These are phyloP conservation scores for Scheffersomyces stambukii DNA, from an alignment of 1,139 yeast species.

Conservation along the genomic window DNA sequence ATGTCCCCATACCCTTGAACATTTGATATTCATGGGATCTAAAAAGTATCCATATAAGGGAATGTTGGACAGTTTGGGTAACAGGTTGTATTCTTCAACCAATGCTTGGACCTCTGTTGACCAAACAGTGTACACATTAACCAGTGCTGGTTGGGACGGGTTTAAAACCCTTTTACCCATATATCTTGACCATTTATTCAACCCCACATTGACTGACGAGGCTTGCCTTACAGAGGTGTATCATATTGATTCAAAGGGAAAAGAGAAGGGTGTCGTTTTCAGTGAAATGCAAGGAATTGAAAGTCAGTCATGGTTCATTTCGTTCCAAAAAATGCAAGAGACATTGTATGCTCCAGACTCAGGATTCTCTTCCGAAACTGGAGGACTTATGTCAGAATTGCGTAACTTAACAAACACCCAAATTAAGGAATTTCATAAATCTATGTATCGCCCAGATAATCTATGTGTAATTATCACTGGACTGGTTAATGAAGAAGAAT, in stretches of 20 bases:
- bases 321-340: conserved; percentile 62
- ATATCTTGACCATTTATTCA: conserved; percentile 79
- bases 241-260: conserved; percentile 86
- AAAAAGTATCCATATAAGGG: conserved; percentile 89
- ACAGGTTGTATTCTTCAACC: conserved; percentile 78
- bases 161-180: conserved; percentile 80
- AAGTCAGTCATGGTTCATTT: conserved; percentile 69
- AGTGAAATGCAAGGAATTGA: conserved; percentile 97
- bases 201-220: conserved; percentile 84
- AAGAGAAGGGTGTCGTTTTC: conserved; percentile 95
- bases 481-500: conserved; percentile 68
- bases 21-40: conserved; percentile 92
- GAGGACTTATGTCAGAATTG: conserved; percentile 79
- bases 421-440: conserved; percentile 69
- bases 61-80: conserved; percentile 79
- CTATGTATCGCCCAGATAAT: conserved; percentile 78
- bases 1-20: conserved; percentile 94
- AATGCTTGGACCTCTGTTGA: conserved; percentile 98
- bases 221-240: conserved; percentile 94
- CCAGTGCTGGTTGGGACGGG: conserved; percentile 97
- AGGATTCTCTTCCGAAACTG: conserved; percentile 82
- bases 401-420: conserved; percentile 69
- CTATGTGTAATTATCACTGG: conserved; percentile 82
- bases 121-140: conserved; percentile 88
- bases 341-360: conserved; percentile 55